A percentile compares a stretch with the other conserved stretches of the same genome.
Conservation (phyloP, 2,329 filamentous ascomycete species). For the Ophiostoma himal-ulmi region DNA sequence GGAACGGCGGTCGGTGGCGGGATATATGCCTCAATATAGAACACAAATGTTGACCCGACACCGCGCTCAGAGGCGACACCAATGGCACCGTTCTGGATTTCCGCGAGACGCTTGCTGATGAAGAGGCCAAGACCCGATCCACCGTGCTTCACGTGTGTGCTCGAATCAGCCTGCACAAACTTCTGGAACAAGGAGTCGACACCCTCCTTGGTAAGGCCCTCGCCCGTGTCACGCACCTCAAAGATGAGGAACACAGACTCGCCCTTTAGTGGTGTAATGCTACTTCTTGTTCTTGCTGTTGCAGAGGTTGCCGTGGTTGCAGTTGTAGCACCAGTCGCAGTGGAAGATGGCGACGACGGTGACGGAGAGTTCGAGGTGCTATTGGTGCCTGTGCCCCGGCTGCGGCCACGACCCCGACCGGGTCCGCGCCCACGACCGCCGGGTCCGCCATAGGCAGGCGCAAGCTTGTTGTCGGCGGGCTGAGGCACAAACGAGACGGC, state of each 20-base stretch:
- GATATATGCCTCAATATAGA: slow-evolving; percentile 59
- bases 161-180: slow-evolving; percentile 71
- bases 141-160: slow-evolving; percentile 72
- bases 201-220: slow-evolving; percentile 64
- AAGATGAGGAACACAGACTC: slow-evolving; percentile 62
- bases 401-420: neutral
- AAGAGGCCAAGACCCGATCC: slow-evolving; percentile 74
- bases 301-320: neutral
- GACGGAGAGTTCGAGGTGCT: neutral
- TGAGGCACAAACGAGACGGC: slow-evolving; percentile 58
- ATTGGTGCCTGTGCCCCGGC: neutral
- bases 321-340: neutral
- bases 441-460: slow-evolving; percentile 14
- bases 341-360: neutral
- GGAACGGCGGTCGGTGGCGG: slow-evolving; percentile 38
- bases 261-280: slow-evolving; percentile 21
- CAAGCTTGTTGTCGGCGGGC: slow-evolving; percentile 26
- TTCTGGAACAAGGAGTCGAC: slow-evolving; percentile 70
- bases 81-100: slow-evolving; percentile 74
- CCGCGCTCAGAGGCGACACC: slow-evolving; percentile 64
- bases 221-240: slow-evolving; percentile 70
- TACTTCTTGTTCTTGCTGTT: neutral
- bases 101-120: slow-evolving; percentile 71
- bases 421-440: neutral
- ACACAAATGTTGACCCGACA: slow-evolving; percentile 68